phyloP scores from a whole-genome alignment of 495 filamentous ascomycete genomes.

The Penicillium roqueforti region DNA sequence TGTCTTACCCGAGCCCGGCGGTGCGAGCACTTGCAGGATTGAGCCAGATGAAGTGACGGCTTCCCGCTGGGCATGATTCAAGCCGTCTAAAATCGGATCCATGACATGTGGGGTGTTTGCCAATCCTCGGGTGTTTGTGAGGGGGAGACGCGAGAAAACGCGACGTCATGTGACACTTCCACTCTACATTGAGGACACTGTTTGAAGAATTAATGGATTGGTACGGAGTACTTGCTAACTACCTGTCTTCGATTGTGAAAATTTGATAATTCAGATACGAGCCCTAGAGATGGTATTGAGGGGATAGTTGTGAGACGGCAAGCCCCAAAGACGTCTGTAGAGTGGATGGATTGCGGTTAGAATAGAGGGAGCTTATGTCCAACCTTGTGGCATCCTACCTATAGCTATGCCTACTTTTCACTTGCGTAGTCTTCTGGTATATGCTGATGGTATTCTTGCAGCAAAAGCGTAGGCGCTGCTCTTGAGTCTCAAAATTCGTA shows the following conservation, averaged over 20 bases:
- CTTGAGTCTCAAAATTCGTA: not conserved
- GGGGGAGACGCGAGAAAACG: slow-evolving; percentile 21
- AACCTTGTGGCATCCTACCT: not conserved
- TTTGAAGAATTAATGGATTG: not conserved
- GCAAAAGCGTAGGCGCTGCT: not conserved
- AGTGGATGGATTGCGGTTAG: not conserved
- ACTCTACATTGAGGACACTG: not conserved
- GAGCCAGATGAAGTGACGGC: slow-evolving; percentile 77
- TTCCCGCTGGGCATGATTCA: slow-evolving; percentile 79
- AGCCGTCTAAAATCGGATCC: slow-evolving; percentile 61
- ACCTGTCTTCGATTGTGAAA: not conserved
- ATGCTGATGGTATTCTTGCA: not conserved
- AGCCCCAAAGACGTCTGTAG: not conserved
- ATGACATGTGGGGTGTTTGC: slow-evolving; percentile 22
- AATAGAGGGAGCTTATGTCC: not conserved
- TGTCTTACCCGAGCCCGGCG: slow-evolving; percentile 87
- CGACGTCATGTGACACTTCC: slow-evolving; percentile 31
- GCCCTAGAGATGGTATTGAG: not conserved
- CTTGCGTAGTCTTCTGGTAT: not conserved
- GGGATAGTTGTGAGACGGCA: not conserved
- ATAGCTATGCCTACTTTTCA: not conserved
- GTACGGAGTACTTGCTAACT: not conserved
- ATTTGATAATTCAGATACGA: not conserved
- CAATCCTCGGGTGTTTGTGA: not conserved
- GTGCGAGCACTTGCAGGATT: slow-evolving; percentile 87